phyloP scores from a whole-genome alignment of 768 basidiomycete species.

The Trametes elegans region DNA sequence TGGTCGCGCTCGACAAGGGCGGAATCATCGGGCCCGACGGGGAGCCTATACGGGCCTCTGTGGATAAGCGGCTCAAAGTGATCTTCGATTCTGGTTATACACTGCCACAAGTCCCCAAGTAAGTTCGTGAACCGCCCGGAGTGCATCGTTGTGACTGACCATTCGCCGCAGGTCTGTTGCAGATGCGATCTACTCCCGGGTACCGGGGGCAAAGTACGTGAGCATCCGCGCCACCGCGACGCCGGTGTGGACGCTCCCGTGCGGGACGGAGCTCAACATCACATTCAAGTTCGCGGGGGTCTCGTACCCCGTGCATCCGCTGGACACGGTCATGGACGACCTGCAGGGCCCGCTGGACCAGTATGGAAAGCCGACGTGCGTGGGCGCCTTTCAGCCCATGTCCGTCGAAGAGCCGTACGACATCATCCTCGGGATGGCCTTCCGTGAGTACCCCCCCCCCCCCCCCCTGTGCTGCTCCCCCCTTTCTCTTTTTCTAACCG shows the following conservation, averaged over 20 bases:
- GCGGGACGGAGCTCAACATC: slow-evolving; percentile 33
- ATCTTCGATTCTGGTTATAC: slow-evolving; percentile 33
- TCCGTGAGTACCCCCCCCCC: slow-evolving; percentile 26
- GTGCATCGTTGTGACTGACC: too few relatives aligned
- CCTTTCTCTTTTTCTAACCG: background rate
- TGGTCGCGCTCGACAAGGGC: slow-evolving; percentile 30
- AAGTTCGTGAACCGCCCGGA: too few relatives aligned
- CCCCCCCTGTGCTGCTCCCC: background rate
- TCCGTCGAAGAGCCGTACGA: slow-evolving; percentile 24
- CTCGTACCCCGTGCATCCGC: slow-evolving; percentile 34
- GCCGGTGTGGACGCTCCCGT: slow-evolving; percentile 33
- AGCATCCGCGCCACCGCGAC: slow-evolving; percentile 14
- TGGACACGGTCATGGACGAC: slow-evolving; percentile 31
- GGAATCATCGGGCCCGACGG: slow-evolving; percentile 37
- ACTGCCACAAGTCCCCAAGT: slow-evolving; percentile 34
- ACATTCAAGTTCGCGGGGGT: slow-evolving; percentile 34
- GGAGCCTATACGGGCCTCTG: slow-evolving; percentile 20
- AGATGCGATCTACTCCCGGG: slow-evolving; percentile 35
- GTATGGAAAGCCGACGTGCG: slow-evolving; percentile 27
- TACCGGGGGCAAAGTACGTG: slow-evolving; percentile 30
- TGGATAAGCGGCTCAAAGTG: slow-evolving; percentile 22
- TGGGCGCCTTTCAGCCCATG: slow-evolving; percentile 34
- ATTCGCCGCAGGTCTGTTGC: slow-evolving; percentile 17
- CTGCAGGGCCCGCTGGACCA: slow-evolving; percentile 17
- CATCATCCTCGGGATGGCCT: slow-evolving; percentile 33